Evolutionary conservation across 257 asterid genomes (phyloP).

Genomic region (Orobanche coerulescens): DNA sequence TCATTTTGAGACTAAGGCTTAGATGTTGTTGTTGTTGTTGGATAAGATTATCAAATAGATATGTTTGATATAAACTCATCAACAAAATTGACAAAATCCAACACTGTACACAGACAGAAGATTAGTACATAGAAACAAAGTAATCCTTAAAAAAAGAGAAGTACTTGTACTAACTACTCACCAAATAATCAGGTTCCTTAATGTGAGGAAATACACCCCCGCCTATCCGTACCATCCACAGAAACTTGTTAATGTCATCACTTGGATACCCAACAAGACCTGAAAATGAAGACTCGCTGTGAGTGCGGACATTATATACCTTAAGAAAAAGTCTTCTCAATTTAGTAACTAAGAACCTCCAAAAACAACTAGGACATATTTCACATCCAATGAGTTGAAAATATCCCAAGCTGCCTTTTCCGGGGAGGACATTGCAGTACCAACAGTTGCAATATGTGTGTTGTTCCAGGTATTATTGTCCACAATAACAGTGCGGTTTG

Average conservation of each 20-base stretch:
- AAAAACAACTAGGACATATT: slow-evolving; percentile 94
- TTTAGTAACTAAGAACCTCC: slow-evolving; percentile 61
- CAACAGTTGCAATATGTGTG: slow-evolving; percentile 98
- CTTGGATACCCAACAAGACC: slow-evolving; percentile 97
- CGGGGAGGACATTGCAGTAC: slow-evolving; percentile 99
- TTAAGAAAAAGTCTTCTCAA: background rate
- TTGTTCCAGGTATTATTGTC: slow-evolving; percentile 98
- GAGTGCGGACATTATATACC: slow-evolving; percentile 18
- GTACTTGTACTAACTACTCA: slow-evolving; percentile 25
- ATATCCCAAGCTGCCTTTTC: slow-evolving; percentile 98
- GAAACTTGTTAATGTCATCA: slow-evolving; percentile 94
- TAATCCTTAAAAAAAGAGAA: background rate
- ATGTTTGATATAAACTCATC: background rate
- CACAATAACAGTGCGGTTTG: slow-evolving; percentile 95
- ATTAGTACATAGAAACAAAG: slow-evolving; percentile 1
- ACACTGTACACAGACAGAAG: background rate
- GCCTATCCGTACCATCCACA: slow-evolving; percentile 99
- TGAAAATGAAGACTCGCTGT: slow-evolving; percentile 31
- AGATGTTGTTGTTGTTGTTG: no score
- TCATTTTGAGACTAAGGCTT: no score
- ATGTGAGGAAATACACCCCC: slow-evolving; percentile 99
- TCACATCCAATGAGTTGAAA: slow-evolving; percentile 87
- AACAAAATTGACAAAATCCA: background rate
- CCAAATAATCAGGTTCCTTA: slow-evolving; percentile 97
- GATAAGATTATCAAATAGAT: background rate